A percentile compares a stretch with the other conserved stretches of the same genome.
Evolutionary conservation across 2,329 filamentous ascomycete species (phyloP).

Genomic region (Periconia macrospinosa): DNA sequence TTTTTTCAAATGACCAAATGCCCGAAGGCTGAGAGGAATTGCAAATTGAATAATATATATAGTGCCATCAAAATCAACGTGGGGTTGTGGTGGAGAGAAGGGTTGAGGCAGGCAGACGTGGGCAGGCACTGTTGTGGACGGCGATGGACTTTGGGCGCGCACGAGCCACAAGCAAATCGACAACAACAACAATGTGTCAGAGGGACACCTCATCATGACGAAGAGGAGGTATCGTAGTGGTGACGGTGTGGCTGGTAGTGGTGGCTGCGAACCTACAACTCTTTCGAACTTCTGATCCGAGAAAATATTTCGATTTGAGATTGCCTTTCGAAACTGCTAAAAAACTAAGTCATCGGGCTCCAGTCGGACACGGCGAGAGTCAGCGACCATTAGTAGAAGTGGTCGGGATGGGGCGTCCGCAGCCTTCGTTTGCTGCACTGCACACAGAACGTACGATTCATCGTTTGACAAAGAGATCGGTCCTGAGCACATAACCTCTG

Average conservation of each 20-base stretch:
- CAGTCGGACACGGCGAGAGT: no score
- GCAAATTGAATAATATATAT: background rate
- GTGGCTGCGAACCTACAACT: no score
- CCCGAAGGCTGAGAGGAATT: constrained; percentile 13
- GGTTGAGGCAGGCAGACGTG: background rate
- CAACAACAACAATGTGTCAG: background rate
- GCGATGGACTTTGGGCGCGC: background rate
- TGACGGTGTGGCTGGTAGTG: background rate
- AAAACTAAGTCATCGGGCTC: no score
- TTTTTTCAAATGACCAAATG: constrained; percentile 14
- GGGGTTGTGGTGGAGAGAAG: background rate
- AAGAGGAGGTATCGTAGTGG: background rate
- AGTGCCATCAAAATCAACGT: background rate
- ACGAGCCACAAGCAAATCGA: background rate
- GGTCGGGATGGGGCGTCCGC: no score
- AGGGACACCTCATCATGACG: background rate
- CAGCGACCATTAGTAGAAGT: no score
- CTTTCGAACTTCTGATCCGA: no score
- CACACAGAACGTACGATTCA: no score
- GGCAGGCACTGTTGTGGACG: background rate
- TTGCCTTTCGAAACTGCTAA: no score
- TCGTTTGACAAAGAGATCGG: no score
- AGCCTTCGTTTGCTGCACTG: no score
- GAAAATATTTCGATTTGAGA: no score
- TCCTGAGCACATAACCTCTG: no score